Evolutionary conservation across 2,329 filamentous ascomycete genomes (phyloP).

Genomic region (Monilinia aucupariae): DNA sequence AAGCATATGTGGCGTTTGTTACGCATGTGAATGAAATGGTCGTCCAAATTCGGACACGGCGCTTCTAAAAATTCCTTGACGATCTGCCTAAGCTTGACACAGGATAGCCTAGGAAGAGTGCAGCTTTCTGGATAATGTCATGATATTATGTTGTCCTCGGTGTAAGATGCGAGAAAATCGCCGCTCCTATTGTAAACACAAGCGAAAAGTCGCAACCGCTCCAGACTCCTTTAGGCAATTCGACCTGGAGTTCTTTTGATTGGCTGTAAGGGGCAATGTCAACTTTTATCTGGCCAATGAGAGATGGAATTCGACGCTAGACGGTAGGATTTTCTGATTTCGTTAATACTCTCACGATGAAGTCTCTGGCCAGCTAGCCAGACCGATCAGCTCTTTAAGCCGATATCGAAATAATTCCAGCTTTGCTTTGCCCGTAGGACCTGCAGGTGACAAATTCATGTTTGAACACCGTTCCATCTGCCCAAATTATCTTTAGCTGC

Average conservation of each 20-base stretch:
- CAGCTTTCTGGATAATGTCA: background rate
- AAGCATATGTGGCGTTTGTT: background rate
- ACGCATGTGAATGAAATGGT: background rate
- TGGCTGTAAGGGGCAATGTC: background rate
- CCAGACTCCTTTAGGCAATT: slow-evolving; percentile 15
- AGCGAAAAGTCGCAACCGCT: slow-evolving; percentile 2
- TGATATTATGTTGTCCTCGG: background rate
- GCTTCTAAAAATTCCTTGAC: background rate
- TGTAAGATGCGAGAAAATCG: background rate
- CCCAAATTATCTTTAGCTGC: background rate
- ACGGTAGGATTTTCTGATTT: background rate
- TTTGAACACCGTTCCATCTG: background rate
- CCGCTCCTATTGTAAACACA: slow-evolving; percentile 7
- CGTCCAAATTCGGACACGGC: background rate
- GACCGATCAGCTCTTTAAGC: background rate
- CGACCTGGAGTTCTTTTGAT: background rate
- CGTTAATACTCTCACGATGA: background rate
- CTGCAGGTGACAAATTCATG: background rate
- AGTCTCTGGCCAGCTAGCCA: background rate
- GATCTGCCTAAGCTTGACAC: background rate
- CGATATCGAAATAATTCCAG: background rate
- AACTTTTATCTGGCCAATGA: background rate
- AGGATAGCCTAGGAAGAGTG: background rate
- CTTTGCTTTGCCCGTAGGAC: background rate
- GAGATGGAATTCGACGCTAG: background rate